Evolutionary conservation across 2,329 filamentous ascomycete genomes (phyloP).

Genomic region (Monosporascus sp.): DNA sequence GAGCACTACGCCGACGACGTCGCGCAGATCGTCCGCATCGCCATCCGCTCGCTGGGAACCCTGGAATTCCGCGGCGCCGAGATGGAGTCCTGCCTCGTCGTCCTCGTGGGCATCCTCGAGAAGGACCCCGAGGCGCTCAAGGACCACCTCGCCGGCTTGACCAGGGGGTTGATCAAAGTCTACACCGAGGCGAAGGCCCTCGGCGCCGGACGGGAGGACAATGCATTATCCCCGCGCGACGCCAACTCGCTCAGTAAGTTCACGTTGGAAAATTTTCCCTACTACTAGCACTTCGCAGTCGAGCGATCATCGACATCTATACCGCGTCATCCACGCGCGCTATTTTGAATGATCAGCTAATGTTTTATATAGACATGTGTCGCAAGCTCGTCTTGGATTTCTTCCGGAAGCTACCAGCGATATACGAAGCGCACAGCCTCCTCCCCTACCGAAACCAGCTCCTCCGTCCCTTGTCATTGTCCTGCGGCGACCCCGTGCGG

Average conservation of each 20-base stretch:
- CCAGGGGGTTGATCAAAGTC: slow-evolving; percentile 37
- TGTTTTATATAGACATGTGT: slow-evolving; percentile 21
- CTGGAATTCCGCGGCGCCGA: slow-evolving; percentile 35
- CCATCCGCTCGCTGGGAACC: slow-evolving; percentile 42
- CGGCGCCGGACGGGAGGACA: not conserved
- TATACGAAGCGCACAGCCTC: slow-evolving; percentile 43
- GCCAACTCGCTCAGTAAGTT: not conserved
- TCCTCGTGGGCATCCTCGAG: slow-evolving; percentile 43
- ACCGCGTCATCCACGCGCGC: too few species aligned
- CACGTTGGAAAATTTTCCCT: not conserved
- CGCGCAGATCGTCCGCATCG: slow-evolving; percentile 41
- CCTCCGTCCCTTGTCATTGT: slow-evolving; percentile 41
- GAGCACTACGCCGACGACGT: slow-evolving; percentile 48
- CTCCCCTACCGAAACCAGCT: slow-evolving; percentile 39
- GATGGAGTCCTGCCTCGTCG: slow-evolving; percentile 41
- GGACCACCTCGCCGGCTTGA: slow-evolving; percentile 43
- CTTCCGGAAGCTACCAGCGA: slow-evolving; percentile 40
- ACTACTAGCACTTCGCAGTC: not conserved
- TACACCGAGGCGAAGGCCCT: slow-evolving; percentile 23
- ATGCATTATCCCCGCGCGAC: not conserved
- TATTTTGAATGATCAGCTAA: too few species aligned
- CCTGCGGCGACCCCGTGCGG: slow-evolving; percentile 49
- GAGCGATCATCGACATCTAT: too few species aligned
- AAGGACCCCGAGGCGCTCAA: slow-evolving; percentile 40
- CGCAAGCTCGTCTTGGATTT: slow-evolving; percentile 45